phyloP scores from a whole-genome alignment of 192 early-diverging fungal genomes.

The Coemansia sp. region DNA sequence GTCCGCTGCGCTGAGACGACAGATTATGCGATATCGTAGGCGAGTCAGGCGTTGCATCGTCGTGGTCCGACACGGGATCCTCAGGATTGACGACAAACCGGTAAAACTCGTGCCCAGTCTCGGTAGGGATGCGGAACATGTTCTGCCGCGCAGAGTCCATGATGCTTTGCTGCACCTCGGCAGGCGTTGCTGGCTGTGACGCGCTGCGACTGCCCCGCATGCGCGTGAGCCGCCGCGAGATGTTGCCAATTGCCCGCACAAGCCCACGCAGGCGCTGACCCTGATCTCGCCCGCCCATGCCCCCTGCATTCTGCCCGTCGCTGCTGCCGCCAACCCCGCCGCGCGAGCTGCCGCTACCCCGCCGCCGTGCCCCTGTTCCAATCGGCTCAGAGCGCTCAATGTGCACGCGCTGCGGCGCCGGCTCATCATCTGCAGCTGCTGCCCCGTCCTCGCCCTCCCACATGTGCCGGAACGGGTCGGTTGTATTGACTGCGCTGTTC shows the following conservation, averaged over 20 bases:
- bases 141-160: slow-evolving; percentile 34
- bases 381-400: background rate
- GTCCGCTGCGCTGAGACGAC: slow-evolving; percentile 18
- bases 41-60: slow-evolving; percentile 30
- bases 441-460: slow-evolving; percentile 25
- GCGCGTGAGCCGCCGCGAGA: slow-evolving; percentile 39
- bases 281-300: slow-evolving; percentile 7
- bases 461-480: slow-evolving; percentile 25
- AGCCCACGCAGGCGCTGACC: slow-evolving; percentile 27
- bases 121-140: slow-evolving; percentile 27
- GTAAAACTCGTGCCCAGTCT: slow-evolving; percentile 30
- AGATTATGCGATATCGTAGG: slow-evolving; percentile 30
- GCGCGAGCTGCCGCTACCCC: background rate
- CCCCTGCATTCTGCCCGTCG: background rate
- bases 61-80: slow-evolving; percentile 43
- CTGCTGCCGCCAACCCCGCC: no score
- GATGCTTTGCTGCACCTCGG: slow-evolving; percentile 42
- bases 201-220: slow-evolving; percentile 45
- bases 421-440: background rate
- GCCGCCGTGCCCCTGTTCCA: background rate
- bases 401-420: background rate
- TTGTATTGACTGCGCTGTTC: slow-evolving; percentile 18
- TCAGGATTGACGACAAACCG: slow-evolving; percentile 45
- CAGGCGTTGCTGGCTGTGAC: slow-evolving; percentile 49
- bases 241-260: slow-evolving; percentile 41